Evolutionary conservation across 345 rosid species (phyloP).

Genomic region (Leavenworthia alabamica): DNA sequence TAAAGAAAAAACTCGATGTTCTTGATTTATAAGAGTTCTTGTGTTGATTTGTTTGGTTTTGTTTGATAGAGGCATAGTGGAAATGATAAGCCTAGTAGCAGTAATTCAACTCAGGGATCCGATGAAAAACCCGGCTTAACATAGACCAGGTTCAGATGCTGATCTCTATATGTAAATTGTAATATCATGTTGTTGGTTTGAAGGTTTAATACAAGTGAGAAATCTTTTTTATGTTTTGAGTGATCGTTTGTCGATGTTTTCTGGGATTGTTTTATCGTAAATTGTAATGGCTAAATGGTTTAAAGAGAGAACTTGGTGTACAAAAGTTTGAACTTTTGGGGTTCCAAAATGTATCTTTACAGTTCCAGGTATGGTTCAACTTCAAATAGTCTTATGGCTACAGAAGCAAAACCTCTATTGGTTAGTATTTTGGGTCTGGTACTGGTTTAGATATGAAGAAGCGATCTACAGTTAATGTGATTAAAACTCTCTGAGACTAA

Average conservation of each 20-base stretch:
- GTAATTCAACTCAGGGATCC: slow-evolving; percentile 2
- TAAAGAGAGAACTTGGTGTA: too few relatives aligned
- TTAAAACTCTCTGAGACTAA: too few relatives aligned
- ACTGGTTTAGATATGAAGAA: not conserved
- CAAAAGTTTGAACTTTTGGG: not conserved
- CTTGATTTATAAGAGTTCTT: slow-evolving; percentile 5
- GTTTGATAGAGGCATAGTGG: slow-evolving; percentile 32
- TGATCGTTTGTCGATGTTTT: not conserved
- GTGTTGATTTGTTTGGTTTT: not conserved
- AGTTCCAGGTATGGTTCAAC: slow-evolving; percentile 7
- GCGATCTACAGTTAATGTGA: too few relatives aligned
- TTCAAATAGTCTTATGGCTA: slow-evolving; percentile 12
- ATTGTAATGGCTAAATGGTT: not conserved
- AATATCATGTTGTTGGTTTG: not conserved
- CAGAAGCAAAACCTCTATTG: slow-evolving; percentile 32
- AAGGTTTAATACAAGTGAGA: not conserved
- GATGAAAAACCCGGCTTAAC: not conserved
- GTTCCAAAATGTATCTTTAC: not conserved
- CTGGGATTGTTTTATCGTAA: not conserved
- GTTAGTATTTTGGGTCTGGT: not conserved
- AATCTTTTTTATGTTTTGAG: not conserved
- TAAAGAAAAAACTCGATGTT: not conserved
- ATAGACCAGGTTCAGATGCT: slow-evolving; percentile 10
- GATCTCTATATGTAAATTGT: not conserved
- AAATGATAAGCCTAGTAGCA: slow-evolving; percentile 26